Base-by-base conservation (phyloP, 2,329 filamentous ascomycete genomes). In the Scytalidium sp. region DNA sequence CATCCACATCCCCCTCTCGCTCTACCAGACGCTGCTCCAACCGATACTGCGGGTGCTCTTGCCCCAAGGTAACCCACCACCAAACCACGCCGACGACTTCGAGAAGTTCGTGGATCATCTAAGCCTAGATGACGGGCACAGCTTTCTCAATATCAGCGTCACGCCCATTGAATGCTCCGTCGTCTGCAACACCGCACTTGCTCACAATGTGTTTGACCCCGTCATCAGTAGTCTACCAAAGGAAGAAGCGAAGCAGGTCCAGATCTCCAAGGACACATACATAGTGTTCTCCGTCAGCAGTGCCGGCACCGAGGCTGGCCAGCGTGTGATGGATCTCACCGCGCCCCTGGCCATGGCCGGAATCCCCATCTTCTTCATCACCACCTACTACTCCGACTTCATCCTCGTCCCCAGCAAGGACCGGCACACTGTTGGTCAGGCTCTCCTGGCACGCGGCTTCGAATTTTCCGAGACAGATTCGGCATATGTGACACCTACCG, bases 291-390 rank as follows among this genome's bases (percentile, higher is more conserved):
- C 91, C 55, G 90, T 99, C 52, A 90, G 90, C 54, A 91, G 89
- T 55, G 88, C 92, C 59, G 91, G 92, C 7, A 84, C 96, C 60
- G 92, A 97, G 65, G 92, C 93, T 9, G 92, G 91, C 6, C 90
- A 92, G 60, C 83, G 92, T 49, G 93, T 99, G 6, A 81, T 97
- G 60, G 93, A 97, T 64, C 71, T 99, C 54, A 97, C 92, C 7
- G 92, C 86, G 47, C 94, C 93, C 4, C 77, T 97, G 25, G 93
- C 94, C 22, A 79, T 97, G 65, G 93, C 93, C 45, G 90, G 90
- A 60, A 94, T 97, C 46, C 89, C 93, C 47, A 96, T 99, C 64
- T 97, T 97, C 75, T 97, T 97, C 78, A 96, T 97, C 67, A 97
- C 93, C 3, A 97, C 91, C 25, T 99, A 97, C 70, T 97, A 96